Base-by-base conservation (phyloP, 2,329 filamentous ascomycete species). In the Aspergillus spinulosporus region DNA sequence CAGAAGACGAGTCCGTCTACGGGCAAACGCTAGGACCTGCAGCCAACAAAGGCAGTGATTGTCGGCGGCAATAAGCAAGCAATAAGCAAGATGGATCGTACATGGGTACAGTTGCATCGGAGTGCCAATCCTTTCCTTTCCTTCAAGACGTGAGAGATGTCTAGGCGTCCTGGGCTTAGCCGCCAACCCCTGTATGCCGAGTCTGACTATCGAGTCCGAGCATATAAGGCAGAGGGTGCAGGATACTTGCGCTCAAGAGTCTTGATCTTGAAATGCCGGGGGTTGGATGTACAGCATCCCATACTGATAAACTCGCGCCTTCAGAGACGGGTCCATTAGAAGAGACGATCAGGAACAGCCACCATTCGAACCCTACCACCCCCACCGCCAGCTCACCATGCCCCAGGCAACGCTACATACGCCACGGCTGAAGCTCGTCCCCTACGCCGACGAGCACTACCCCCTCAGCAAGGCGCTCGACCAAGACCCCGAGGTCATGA, bases 401-500 rank as follows among this genome's bases (percentile, higher is more conserved):
- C 12, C 36, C 21, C 11, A 54, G 44, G 37, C 36, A 5, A 55
- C 45, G 2, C 39, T 55, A 2, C 31, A 49, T 9, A 29, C 52
- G 9, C 15, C 37, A n/a, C 52, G 52, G 8, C 39, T 55, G 36
- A 43, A 34, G 15, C 39, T 55, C 39, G 45, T 55, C 39, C 52
- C 52, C 29, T 39, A 49, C 45, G 34, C 28, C 7, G 9, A 14
- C 6, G 46, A 49, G 5, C 52, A 55, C 39, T 42, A 28, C 32
- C 43, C 47, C 5, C 42, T 58, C 43, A 58, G 55, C 26, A 50
- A 43, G 8, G 39, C 52, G 31, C 52, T 60, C 5, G 58, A 60
- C 49, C 51, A 48, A 36, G 55, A 60, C 45, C 37, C 58, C 6
- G 47, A 52, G 4, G 58, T 60, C 37, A 60, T 60, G 58, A 49